Evolutionary conservation across 441 rosid genomes (phyloP).

Genomic region (Codiaeum variegatum): DNA sequence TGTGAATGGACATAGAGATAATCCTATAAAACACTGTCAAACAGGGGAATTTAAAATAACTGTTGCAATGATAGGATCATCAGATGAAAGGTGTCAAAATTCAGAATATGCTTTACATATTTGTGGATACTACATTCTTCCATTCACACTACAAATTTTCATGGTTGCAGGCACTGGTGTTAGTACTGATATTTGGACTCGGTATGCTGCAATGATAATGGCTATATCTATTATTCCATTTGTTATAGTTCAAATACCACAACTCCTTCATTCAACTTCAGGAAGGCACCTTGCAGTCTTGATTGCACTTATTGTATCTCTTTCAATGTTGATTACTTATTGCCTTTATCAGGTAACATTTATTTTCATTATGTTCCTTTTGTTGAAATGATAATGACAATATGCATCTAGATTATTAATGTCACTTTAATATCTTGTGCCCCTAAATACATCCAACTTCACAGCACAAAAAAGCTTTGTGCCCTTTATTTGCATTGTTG

Average conservation of each 20-base stretch:
- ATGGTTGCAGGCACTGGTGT: conserved; percentile 68
- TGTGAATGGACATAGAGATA: neutral
- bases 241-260: conserved; percentile 77
- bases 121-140: neutral
- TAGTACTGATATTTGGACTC: conserved; percentile 86
- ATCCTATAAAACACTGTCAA: neutral
- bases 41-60: neutral
- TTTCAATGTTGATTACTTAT: conserved; percentile 64
- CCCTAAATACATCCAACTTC: neutral
- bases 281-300: conserved; percentile 72
- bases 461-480: neutral
- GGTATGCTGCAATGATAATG: conserved; percentile 88
- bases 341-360: conserved; percentile 77
- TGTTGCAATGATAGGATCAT: neutral
- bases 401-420: neutral
- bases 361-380: neutral
- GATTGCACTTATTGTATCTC: conserved; percentile 58
- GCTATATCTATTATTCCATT: conserved; percentile 79
- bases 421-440: neutral
- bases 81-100: neutral
- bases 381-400: neutral
- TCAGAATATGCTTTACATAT: neutral
- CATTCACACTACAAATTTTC: neutral
- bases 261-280: conserved; percentile 59
- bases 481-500: neutral